A percentile compares a stretch with the other conserved stretches of the same genome.
Conservation (phyloP, 345 rosid genomes). For the Rhodamnia argentea region DNA sequence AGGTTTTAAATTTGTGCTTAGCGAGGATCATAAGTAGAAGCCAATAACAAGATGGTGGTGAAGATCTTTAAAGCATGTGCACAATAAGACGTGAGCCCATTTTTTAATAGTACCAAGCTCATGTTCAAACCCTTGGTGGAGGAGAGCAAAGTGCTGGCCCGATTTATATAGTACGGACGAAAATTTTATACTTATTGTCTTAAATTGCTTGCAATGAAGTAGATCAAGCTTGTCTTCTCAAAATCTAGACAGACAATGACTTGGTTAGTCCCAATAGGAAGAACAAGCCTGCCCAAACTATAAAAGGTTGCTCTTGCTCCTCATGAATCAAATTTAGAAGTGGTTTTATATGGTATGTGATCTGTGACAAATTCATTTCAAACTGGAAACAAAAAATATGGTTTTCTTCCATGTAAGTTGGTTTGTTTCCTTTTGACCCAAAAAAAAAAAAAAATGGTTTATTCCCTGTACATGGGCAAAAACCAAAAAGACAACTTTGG, state of each 20-base stretch:
- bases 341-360: not conserved
- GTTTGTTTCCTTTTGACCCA: not conserved
- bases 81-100: not conserved
- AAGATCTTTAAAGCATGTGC: not conserved
- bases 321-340: not conserved
- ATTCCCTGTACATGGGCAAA: not conserved
- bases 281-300: not conserved
- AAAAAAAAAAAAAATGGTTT: not conserved
- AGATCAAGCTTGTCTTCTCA: not conserved
- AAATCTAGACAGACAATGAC: not conserved
- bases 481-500: not conserved
- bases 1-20: not conserved
- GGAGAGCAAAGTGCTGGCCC: not conserved
- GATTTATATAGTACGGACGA: not conserved
- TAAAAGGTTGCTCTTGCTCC: not conserved
- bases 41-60: not conserved
- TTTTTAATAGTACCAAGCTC: not conserved
- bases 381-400: not conserved
- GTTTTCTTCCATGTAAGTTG: not conserved
- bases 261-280: not conserved
- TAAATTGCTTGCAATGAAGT: not conserved
- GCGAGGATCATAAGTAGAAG: not conserved
- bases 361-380: not conserved
- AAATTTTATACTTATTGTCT: not conserved
- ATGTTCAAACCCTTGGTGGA: not conserved